Evolutionary conservation across 441 rosid genomes (phyloP), one percentile per base, ranked within the genome.

Genomic region (Erysimum pusillum): DNA sequence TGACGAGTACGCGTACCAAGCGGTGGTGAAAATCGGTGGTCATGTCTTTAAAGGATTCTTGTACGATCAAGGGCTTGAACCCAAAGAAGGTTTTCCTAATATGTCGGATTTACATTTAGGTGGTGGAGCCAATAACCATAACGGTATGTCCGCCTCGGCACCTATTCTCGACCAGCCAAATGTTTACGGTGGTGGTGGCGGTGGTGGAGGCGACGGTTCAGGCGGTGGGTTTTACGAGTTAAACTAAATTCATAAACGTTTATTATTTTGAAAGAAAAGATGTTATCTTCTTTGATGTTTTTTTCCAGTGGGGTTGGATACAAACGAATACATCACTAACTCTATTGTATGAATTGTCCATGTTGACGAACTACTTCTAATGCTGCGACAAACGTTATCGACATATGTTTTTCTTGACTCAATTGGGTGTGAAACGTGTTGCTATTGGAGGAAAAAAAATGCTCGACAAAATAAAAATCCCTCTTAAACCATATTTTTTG

Each of bases 11-110:
- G 98, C 97, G 0, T 96, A 96, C 63, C 97, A 96, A 67, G 98
- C 98, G 4, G 88, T 86, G 67, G 98, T 89, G 13, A 91, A 88
- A 76, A 96, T 96, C 39, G 91, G 95, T 4, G 97, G 99, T 14
- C 99, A 84, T 78, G 90, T 96, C 12, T 96, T 91, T 67, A 93
- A 89, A 87, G 99, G 99, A 73, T 83, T 96, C 81, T 80, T 96
- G 42, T 93, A 93, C 34, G 97, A 93, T 76, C 97, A 89, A 85
- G 98, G 99, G 49, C 80, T 80, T 70, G 97, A 88, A 80, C 51
- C 83, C 8, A 82, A 88, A 73, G 96, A 91, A 20, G 86, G 86
- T 64, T 84, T 88, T 44, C 96, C 98, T 6, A 88, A 89, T 44
- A 62, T 94, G 58, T 91, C 98, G 6, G 96, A 91, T 59, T 83